Evolutionary conservation across 352 stramenopile genomes (phyloP).

Genomic region (Globisporangium lucens): DNA sequence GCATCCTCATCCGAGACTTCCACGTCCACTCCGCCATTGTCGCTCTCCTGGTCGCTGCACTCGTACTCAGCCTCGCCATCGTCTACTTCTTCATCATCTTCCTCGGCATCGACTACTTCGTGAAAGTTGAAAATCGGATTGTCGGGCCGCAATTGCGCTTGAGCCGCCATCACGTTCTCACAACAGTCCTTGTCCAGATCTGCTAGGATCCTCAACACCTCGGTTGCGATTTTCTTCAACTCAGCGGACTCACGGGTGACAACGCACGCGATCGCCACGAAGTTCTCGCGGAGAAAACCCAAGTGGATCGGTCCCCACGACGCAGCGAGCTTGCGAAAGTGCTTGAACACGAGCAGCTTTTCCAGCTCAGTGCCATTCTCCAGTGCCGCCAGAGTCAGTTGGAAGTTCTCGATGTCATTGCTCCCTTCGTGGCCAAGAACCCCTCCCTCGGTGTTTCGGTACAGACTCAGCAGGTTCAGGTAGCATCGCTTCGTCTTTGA

Average conservation of each 20-base stretch:
- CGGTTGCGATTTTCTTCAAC: background rate
- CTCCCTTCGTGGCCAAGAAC: background rate
- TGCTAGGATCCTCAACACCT: background rate
- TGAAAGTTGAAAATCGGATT: background rate
- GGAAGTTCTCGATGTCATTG: background rate
- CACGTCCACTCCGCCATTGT: background rate
- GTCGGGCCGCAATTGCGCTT: background rate
- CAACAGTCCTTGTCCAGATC: background rate
- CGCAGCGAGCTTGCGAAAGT: background rate
- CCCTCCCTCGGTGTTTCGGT: background rate
- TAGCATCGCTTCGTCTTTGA: background rate
- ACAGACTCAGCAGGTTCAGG: background rate
- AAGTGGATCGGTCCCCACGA: background rate
- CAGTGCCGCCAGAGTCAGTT: background rate
- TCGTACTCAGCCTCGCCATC: background rate
- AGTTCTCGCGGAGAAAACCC: background rate
- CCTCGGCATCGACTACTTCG: background rate
- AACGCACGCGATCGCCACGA: background rate
- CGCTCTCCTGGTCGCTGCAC: constrained; percentile 1
- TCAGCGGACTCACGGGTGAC: background rate
- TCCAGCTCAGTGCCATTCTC: constrained; percentile 2
- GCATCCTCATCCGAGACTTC: background rate
- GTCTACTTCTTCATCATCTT: background rate
- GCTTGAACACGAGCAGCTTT: constrained; percentile 3
- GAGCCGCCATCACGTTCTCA: background rate